These are phyloP conservation scores for Xylogone sp. DNA, from an alignment of 2,329 filamentous ascomycete genomes.

Conservation along the genomic window DNA sequence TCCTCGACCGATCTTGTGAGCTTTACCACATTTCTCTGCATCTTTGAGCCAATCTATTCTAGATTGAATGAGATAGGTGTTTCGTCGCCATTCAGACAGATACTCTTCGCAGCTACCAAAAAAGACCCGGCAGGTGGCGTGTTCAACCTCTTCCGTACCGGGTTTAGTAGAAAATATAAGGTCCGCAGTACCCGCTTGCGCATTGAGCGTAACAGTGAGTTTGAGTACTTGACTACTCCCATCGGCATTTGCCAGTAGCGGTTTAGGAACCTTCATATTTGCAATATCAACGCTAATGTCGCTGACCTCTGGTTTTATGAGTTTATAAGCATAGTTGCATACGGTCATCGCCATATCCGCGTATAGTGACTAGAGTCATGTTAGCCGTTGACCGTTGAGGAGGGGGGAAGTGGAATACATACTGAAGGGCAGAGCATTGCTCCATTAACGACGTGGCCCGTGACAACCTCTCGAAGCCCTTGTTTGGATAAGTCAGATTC, in stretches of 20 bases:
- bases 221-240: conserved; percentile 54
- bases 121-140: conserved; percentile 58
- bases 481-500: conserved; percentile 52
- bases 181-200: conserved; percentile 49
- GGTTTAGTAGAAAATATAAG: conserved; percentile 55
- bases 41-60: conserved; percentile 6
- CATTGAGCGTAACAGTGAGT: conserved; percentile 56
- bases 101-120: conserved; percentile 58
- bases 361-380: conserved; percentile 40
- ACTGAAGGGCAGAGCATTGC: conserved; percentile 54
- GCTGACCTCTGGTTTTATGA: conserved; percentile 52
- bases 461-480: conserved; percentile 49
- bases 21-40: conserved; percentile 41
- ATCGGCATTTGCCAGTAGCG: conserved; percentile 47
- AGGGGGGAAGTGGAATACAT: conserved; percentile 8
- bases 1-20: conserved; percentile 68
- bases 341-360: conserved; percentile 58
- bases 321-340: conserved; percentile 61
- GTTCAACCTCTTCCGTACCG: conserved; percentile 49
- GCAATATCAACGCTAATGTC: conserved; percentile 60
- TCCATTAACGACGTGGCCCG: conserved; percentile 57
- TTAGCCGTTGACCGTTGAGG: no score
- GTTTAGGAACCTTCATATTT: conserved; percentile 65
- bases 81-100: conserved; percentile 61
- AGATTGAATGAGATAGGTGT: conserved; percentile 31